Evolutionary conservation across 2,329 filamentous ascomycete genomes (phyloP).

Genomic region (Cylindrodendrum hubeiense): DNA sequence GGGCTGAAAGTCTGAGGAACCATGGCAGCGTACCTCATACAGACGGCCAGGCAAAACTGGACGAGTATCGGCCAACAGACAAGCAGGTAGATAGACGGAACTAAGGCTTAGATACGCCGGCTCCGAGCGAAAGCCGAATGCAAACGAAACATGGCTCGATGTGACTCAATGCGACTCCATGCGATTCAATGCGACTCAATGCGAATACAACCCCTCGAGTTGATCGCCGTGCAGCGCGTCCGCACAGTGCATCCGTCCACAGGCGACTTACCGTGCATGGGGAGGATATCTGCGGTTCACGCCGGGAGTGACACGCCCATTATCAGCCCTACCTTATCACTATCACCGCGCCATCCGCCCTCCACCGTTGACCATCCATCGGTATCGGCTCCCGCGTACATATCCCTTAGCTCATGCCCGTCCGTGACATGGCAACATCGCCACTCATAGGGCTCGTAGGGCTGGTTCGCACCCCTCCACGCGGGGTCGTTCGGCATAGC

Average conservation of each 20-base stretch:
- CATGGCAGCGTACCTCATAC: not conserved
- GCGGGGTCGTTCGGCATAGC: constrained; percentile 5
- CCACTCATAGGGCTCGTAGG: constrained; percentile 18
- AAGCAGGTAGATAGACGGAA: not conserved
- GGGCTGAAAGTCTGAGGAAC: not conserved
- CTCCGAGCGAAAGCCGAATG: not conserved
- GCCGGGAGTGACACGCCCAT: not conserved
- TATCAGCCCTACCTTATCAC: constrained; percentile 1
- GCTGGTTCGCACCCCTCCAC: constrained; percentile 13
- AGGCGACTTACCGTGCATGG: not conserved
- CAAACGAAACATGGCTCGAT: not conserved
- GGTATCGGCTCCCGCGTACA: not conserved
- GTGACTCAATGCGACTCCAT: too few species aligned
- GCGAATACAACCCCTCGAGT: not conserved
- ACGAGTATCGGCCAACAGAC: not conserved
- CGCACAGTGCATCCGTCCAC: not conserved
- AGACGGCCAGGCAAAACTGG: not conserved
- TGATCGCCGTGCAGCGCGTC: not conserved
- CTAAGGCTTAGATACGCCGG: not conserved
- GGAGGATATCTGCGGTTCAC: not conserved
- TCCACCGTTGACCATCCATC: constrained; percentile 1
- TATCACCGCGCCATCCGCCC: not conserved
- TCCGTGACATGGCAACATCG: not conserved
- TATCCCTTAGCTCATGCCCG: not conserved
- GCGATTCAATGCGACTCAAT: too few species aligned